Conservation (phyloP, 768 basidiomycete genomes). For the Kwoniella sp. region DNA sequence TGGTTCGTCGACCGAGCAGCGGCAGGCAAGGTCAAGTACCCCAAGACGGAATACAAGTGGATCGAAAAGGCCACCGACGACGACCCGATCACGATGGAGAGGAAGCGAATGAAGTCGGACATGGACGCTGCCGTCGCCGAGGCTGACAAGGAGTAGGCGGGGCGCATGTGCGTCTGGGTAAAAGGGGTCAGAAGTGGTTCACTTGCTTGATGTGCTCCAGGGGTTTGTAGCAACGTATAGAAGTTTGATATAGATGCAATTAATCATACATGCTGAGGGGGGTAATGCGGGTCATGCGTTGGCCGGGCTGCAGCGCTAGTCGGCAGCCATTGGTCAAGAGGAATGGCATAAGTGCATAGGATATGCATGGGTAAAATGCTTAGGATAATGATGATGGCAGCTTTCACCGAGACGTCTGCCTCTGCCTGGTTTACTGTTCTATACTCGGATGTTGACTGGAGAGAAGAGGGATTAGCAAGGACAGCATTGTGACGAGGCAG, state of each 20-base stretch:
- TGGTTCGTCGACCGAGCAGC: slow-evolving; percentile 95
- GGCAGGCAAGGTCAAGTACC: slow-evolving; percentile 51
- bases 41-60: slow-evolving; percentile 42
- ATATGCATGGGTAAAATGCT: no score
- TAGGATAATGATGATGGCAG: no score
- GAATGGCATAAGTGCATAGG: no score
- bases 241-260: no score
- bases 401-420: no score
- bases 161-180: no score
- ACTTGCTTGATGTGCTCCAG: no score
- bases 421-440: not conserved
- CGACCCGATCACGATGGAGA: slow-evolving; percentile 32
- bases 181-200: no score
- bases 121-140: slow-evolving; percentile 42
- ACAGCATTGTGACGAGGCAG: not conserved
- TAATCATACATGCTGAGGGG: no score
- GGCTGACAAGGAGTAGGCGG: slow-evolving; percentile 14
- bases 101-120: slow-evolving; percentile 39
- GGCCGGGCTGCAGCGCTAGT: no score
- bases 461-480: not conserved
- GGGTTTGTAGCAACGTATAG: no score
- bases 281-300: no score
- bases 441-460: slow-evolving; percentile 18
- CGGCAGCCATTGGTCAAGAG: not conserved
- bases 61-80: slow-evolving; percentile 31